Base-by-base conservation (phyloP, 257 asterid species). In the Salvia rosmarinus region DNA sequence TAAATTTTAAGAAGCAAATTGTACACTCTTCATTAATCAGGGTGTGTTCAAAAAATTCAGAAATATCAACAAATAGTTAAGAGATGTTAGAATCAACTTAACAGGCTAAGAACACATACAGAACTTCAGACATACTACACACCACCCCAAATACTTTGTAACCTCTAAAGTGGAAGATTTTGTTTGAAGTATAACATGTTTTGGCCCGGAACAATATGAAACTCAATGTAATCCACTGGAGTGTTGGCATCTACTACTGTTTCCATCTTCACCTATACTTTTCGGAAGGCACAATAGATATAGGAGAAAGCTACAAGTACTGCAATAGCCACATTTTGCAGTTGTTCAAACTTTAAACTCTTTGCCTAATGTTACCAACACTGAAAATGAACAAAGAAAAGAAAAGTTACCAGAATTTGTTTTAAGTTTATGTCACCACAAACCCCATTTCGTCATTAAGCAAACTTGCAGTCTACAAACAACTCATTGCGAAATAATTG, bases 161-260 rank as follows among this genome's bases (percentile, higher is more conserved):
- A 47, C 46, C n/a, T 11, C 42, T 10, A 14, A 62, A 69, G 60
- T 46, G n/a, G 17, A 23, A 70, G 50, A 14, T 13, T 51, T 64
- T 14, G 30, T 16, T 42, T 42, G 46, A 78, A 77, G 37, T 20
- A 52, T 71, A 37, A 95, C 99, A 98, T 95, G 68, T 85, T 90
- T 78, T 81, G 88, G 76, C 84, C 81, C 1, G 95, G 95, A 50
- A 79, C 76, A 71, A 86, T 82, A 78, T 81, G 90, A 57, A 95
- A 90, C 79, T 95, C 98, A 17, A 90, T 81, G 82, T 70, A 85
- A 78, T 85, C 96, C 58, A 89, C 83, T 9, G 79, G 80, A 39
- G 58, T 67, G 50, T 71, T 67, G 68, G 90, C 80, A 67, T 80
- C 89, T 19, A 84, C 74, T 7, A 64, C 78, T 60, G 77, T 82